Evolutionary conservation across 805 yeast species (phyloP).

Genomic region (Pichia manshurica): DNA sequence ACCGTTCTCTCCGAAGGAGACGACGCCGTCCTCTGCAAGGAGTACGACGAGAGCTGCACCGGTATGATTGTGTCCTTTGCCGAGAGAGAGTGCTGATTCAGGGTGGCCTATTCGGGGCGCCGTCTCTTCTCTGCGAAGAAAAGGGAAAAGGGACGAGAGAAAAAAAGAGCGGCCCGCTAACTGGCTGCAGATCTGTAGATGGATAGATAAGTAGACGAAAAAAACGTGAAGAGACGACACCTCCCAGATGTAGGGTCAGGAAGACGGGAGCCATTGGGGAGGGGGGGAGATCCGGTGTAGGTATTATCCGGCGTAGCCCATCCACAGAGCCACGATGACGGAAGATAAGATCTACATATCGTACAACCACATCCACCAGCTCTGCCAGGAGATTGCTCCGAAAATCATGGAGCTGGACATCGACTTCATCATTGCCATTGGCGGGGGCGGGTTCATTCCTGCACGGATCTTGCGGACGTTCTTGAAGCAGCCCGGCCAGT

Average conservation of each 20-base stretch:
- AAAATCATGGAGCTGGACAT: constrained; percentile 70
- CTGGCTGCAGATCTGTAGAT: too few relatives aligned
- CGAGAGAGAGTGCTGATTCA: constrained; percentile 42
- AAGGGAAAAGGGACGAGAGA: too few relatives aligned
- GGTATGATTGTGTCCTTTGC: constrained; percentile 78
- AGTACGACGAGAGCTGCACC: constrained; percentile 64
- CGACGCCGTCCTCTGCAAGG: constrained; percentile 47
- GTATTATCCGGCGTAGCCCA: too few relatives aligned
- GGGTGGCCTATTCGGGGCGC: background rate
- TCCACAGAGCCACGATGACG: too few relatives aligned
- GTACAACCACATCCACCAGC: constrained; percentile 73
- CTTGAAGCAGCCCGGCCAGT: constrained; percentile 78
- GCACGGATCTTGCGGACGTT: constrained; percentile 94
- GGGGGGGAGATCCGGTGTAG: too few relatives aligned
- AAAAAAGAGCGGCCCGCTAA: too few relatives aligned
- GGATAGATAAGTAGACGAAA: too few relatives aligned
- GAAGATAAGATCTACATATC: constrained; percentile 61
- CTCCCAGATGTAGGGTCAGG: too few relatives aligned
- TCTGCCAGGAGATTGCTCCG: constrained; percentile 42
- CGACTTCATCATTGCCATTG: constrained; percentile 89
- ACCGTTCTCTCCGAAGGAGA: constrained; percentile 40
- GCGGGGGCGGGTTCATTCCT: constrained; percentile 87
- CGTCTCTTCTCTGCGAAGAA: too few relatives aligned
- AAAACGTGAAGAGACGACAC: too few relatives aligned
- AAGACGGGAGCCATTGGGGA: too few relatives aligned